Percentiles rank a stretch among this genome's conserved stretches.
Conservation (phyloP, 441 rosid genomes). For the Croton laevigatus region DNA sequence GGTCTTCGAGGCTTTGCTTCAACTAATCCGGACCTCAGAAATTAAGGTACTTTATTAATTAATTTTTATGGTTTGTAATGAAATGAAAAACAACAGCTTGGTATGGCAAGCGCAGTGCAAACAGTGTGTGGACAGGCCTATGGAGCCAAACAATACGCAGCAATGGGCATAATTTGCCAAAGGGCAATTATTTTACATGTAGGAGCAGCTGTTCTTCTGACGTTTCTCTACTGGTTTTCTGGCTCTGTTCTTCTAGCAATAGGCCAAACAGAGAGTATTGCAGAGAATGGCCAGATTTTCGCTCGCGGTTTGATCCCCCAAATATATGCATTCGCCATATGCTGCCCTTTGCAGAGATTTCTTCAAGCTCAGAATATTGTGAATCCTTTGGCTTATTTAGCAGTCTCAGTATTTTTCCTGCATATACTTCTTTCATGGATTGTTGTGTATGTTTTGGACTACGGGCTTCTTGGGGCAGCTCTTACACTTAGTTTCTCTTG, state of each 20-base stretch:
- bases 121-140: constrained; percentile 97
- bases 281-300: constrained; percentile 65
- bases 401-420: constrained; percentile 65
- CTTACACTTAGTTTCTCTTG: constrained; percentile 73
- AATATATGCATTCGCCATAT: constrained; percentile 71
- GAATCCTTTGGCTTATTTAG: constrained; percentile 82
- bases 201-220: constrained; percentile 67
- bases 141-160: constrained; percentile 66
- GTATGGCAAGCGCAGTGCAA: constrained; percentile 99
- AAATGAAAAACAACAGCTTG: constrained; percentile 40
- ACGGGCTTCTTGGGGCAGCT: constrained; percentile 82
- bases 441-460: constrained; percentile 47
- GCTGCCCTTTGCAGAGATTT: constrained; percentile 89
- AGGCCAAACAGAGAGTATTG: constrained; percentile 61
- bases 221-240: constrained; percentile 75
- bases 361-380: constrained; percentile 97
- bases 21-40: too few relatives aligned
- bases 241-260: constrained; percentile 50
- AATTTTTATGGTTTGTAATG: too few relatives aligned
- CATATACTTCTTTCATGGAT: constrained; percentile 71
- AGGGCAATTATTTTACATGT: constrained; percentile 76
- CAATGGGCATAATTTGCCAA: constrained; percentile 88
- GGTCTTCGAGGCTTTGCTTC: too few relatives aligned
- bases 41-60: too few relatives aligned
- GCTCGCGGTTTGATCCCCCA: constrained; percentile 84